These are phyloP conservation scores for Turnera subulata DNA, from an alignment of 345 rosid species.

Conservation along the genomic window DNA sequence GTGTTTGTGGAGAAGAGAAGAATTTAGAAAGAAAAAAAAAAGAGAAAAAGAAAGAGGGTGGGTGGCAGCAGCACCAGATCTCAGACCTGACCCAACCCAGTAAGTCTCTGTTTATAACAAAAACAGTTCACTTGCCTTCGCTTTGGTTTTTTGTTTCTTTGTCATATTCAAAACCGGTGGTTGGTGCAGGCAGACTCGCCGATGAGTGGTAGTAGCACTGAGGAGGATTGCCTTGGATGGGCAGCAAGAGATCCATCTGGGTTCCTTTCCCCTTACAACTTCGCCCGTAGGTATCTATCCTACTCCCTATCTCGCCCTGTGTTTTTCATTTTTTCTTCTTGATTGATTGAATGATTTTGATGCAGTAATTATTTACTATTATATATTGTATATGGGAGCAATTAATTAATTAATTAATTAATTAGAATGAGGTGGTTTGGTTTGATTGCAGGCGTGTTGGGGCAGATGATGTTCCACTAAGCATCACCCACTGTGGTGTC, in stretches of 20 bases:
- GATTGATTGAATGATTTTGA: neutral
- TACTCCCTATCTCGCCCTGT: neutral
- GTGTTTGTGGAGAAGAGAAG: no score
- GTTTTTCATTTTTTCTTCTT: neutral
- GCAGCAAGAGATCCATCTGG: constrained; percentile 25
- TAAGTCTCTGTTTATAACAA: no score
- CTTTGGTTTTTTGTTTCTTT: no score
- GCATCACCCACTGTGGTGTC: constrained; percentile 85
- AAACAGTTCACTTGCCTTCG: no score
- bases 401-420: no score
- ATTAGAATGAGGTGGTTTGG: neutral
- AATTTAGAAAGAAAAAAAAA: no score
- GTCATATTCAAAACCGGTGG: no score
- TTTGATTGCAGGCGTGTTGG: constrained; percentile 45
- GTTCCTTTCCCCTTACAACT: constrained; percentile 12
- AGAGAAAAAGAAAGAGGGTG: no score
- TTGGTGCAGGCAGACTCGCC: no score
- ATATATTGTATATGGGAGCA: neutral
- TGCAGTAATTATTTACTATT: neutral
- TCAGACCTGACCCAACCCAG: no score
- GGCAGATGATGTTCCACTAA: constrained; percentile 62
- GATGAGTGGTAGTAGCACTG: no score
- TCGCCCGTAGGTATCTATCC: constrained; percentile 10
- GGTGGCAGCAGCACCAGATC: no score
- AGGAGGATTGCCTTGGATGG: constrained; percentile 18